Base-by-base conservation (phyloP, 2,329 filamentous ascomycete species). In the Botrytis fabae region DNA sequence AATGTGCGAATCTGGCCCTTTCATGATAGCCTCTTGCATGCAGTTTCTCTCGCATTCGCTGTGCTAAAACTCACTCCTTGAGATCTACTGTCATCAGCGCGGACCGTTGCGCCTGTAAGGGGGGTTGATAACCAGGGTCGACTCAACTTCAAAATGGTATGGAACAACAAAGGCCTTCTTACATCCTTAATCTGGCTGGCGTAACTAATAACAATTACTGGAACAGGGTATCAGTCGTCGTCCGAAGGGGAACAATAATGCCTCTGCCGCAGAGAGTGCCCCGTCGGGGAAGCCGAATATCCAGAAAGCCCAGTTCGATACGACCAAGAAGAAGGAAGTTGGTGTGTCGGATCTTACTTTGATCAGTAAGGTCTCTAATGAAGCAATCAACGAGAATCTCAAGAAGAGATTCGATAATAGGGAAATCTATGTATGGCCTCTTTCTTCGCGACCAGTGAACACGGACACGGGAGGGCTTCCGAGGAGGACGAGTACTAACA, bases 341-440 rank as follows among this genome's bases (percentile, higher is more conserved):
- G 96, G 96, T 77, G 96, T 99, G 71, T 98, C 96, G 72, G 96
- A 99, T 86, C 88, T 99, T 82, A 99, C 96, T 6, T 87, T 99
- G 80, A 92, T 99, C 81, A 98, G 95, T 87, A 98, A 98, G 84
- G 97, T 99, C 77, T 97, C 95, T 77, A 98, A 99, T 83, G 96
- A 99, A 83, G 95, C 95, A 75, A 99, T 99, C 86, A 99, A 99
- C 85, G 96, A 98, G 73, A 99, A 99, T 83, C 83, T 99, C 83
- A 97, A 98, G 87, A 97, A 98, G 86, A 91, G 96, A 75, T 99
- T 99, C 83, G 94, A 98, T 82, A 95, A 95, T 87, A 92, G 88
- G 83, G 95, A 99, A 85, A 99, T 99, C 82, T 99, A 99, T 86
- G 89, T 91, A 79, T 76, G 80, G 35, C 71, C 54, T 32, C 51